phyloP scores from a whole-genome alignment of 1,139 yeast genomes.

The Zygosaccharomyces sapae region DNA sequence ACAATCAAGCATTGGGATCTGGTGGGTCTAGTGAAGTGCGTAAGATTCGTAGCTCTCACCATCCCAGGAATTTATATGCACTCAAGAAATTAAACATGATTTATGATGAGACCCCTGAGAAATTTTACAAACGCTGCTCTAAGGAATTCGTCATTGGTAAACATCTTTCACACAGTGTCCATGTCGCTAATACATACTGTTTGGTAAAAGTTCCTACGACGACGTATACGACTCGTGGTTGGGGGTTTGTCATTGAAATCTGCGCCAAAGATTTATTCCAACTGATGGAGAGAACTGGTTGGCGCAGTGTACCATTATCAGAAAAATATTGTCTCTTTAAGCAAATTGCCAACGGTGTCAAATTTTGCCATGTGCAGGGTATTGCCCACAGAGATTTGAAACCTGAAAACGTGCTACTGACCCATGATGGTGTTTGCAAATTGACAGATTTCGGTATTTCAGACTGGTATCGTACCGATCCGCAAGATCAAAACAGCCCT shows the following conservation, averaged over 20 bases:
- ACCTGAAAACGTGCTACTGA: slow-evolving; percentile 80
- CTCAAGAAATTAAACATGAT: slow-evolving; percentile 63
- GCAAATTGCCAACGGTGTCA: slow-evolving; percentile 51
- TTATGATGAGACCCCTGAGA: slow-evolving; percentile 56
- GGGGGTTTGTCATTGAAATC: slow-evolving; percentile 71
- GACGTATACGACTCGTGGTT: slow-evolving; percentile 54
- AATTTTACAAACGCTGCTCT: slow-evolving; percentile 60
- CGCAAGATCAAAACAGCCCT: slow-evolving; percentile 49
- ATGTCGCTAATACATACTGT: slow-evolving; percentile 54
- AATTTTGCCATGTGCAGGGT: slow-evolving; percentile 70
- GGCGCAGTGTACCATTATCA: slow-evolving; percentile 47
- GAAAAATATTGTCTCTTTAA: slow-evolving; percentile 52
- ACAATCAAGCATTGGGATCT: slow-evolving; percentile 50
- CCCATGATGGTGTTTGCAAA: slow-evolving; percentile 54
- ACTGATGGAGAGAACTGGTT: slow-evolving; percentile 46
- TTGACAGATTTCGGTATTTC: slow-evolving; percentile 76
- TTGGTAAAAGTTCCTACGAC: slow-evolving; percentile 57
- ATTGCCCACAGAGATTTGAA: slow-evolving; percentile 90
- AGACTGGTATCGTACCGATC: slow-evolving; percentile 56
- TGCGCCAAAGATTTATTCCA: slow-evolving; percentile 69
- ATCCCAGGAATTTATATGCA: slow-evolving; percentile 45
- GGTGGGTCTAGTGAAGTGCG: slow-evolving; percentile 74
- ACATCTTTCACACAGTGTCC: slow-evolving; percentile 48
- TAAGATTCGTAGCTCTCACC: slow-evolving; percentile 43
- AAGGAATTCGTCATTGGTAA: slow-evolving; percentile 63